Base-by-base conservation (phyloP, 2,329 filamentous ascomycete genomes). In the Cryoendolithus antarcticus region DNA sequence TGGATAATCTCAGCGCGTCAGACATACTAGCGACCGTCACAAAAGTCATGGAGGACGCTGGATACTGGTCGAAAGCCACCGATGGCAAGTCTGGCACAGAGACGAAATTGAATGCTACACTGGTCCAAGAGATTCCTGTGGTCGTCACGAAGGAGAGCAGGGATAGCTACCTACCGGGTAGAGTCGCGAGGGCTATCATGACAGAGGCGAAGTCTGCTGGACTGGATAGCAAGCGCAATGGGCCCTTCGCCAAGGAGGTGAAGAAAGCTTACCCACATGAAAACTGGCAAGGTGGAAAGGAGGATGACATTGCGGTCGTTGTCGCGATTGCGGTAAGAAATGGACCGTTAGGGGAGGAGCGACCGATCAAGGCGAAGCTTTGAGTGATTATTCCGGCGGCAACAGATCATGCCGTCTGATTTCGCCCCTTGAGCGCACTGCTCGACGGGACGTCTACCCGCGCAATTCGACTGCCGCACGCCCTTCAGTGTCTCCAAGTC, bases 201-300 rank as follows among this genome's bases (percentile, higher is more conserved):
- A 70, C 72, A 8, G 83, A 86, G 38, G 89, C 91, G 5, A 95
- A 95, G 62, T 67, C 74, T 6, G 86, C 88, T 5, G 93, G 88
- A 56, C 62, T 84, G 42, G 86, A 94, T 61, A 74, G 71, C 35
- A 85, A 82, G 53, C 67, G 84, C 38, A 84, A 96, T 59, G 86
- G 89, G 0, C 91, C 91, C 0, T 98, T 98, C 61, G 86, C 91
- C 31, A 94, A 85, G 62, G 86, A 95, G 60, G 86, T 95, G 12
- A 85, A 91, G 58, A 83, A 80, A 55, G 79, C 83, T 55, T 93
- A 84, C 51, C 89, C 91, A 0, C 70, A 80, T 29, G 89, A 96
- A 60, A 75, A 78, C 42, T 98, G 85, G 76, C 77, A 77, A 42
- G 91, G 91, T 42, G 91, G 91, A 38, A 98, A 98, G 62, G 75